phyloP scores from a whole-genome alignment of 2,329 filamentous ascomycete species.

The Davidsoniella neocaledoniae region DNA sequence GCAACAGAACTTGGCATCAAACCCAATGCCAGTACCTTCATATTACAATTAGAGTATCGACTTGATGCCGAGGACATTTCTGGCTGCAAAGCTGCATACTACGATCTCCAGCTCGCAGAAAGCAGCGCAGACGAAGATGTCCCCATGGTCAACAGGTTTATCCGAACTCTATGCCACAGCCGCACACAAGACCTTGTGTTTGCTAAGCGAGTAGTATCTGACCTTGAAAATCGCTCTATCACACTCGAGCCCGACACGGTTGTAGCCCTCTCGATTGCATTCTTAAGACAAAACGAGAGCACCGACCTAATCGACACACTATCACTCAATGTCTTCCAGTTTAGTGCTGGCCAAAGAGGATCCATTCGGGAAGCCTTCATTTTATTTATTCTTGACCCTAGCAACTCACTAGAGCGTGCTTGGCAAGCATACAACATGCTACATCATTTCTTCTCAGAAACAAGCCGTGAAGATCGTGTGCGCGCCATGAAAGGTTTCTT shows the following conservation, averaged over 20 bases:
- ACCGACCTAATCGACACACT: slow-evolving; percentile 70
- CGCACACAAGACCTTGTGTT: slow-evolving; percentile 48
- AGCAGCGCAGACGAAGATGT: slow-evolving; percentile 42
- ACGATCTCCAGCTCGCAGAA: slow-evolving; percentile 35
- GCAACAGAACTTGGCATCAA: slow-evolving; percentile 46
- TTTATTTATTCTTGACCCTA: slow-evolving; percentile 46
- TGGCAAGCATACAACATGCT: slow-evolving; percentile 53
- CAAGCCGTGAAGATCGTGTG: slow-evolving; percentile 46
- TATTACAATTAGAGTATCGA: slow-evolving; percentile 60
- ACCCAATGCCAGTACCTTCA: slow-evolving; percentile 52
- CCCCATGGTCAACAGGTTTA: slow-evolving; percentile 50
- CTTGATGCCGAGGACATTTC: slow-evolving; percentile 57
- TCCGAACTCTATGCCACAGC: slow-evolving; percentile 48
- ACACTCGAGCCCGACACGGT: slow-evolving; percentile 60
- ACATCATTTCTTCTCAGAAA: slow-evolving; percentile 47
- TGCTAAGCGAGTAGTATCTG: slow-evolving; percentile 56
- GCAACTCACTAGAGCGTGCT: slow-evolving; percentile 43
- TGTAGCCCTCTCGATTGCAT: slow-evolving; percentile 52
- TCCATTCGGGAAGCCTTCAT: slow-evolving; percentile 50
- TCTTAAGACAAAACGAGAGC: slow-evolving; percentile 59
- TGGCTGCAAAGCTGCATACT: slow-evolving; percentile 50
- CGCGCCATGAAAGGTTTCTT: slow-evolving; percentile 73
- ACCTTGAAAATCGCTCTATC: slow-evolving; percentile 52
- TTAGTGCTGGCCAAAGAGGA: slow-evolving; percentile 51
- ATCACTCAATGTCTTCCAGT: slow-evolving; percentile 55